Conservation (phyloP, 306 rosid genomes). For the Senna tora region DNA sequence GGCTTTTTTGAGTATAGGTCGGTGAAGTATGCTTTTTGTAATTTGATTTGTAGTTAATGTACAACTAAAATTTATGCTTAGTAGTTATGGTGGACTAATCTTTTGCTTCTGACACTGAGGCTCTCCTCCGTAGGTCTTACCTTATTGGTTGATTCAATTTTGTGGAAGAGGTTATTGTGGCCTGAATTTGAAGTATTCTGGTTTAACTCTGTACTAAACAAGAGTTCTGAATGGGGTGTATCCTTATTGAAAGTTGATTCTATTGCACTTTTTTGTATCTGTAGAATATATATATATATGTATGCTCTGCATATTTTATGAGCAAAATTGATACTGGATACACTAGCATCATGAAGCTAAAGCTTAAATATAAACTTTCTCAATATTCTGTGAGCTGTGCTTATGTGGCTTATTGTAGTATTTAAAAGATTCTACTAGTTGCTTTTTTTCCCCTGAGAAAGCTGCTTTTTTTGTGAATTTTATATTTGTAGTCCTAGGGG, state of each 20-base stretch:
- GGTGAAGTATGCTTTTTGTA: conserved; percentile 36
- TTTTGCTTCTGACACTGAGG: conserved; percentile 37
- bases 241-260: conserved; percentile 48
- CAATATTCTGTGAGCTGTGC: background rate
- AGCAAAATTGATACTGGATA: background rate
- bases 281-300: conserved; percentile 21
- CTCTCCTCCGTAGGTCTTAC: conserved; percentile 71
- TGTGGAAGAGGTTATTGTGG: conserved; percentile 91
- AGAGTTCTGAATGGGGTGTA: conserved; percentile 98
- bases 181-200: conserved; percentile 97
- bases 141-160: conserved; percentile 72
- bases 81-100: background rate
- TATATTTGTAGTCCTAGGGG: background rate
- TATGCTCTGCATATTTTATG: conserved; percentile 10
- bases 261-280: background rate
- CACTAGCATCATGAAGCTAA: conserved; percentile 9
- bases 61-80: conserved; percentile 1
- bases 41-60: conserved; percentile 5
- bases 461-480: background rate
- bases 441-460: background rate
- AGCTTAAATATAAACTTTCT: background rate
- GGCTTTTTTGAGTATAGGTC: conserved; percentile 76
- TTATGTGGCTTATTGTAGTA: background rate
- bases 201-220: conserved; percentile 94
- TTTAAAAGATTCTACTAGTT: background rate